Conservation (phyloP, 345 rosid genomes). For the Eucalyptus cladocalyx region DNA sequence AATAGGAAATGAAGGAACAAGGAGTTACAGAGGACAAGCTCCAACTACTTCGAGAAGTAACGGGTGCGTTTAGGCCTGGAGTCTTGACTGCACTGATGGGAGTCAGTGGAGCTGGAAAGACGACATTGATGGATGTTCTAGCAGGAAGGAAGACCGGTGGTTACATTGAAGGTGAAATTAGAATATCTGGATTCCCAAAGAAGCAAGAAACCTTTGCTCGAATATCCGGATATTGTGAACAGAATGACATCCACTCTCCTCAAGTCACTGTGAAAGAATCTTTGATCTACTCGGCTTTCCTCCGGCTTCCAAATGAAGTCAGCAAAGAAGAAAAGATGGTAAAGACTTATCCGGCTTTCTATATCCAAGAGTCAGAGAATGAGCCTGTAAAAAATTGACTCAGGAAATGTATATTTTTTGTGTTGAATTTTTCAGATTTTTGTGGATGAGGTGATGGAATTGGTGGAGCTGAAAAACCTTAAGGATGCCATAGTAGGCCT, state of each 20-base stretch:
- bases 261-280: conserved; percentile 85
- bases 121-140: conserved; percentile 92
- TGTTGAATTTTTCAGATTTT: conserved; percentile 12
- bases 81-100: conserved; percentile 94
- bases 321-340: conserved; percentile 71
- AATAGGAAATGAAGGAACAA: conserved; percentile 84
- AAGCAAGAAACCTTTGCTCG: conserved; percentile 91
- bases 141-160: conserved; percentile 94
- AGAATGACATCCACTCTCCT: conserved; percentile 82
- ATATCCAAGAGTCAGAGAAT: not conserved
- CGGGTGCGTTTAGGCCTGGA: conserved; percentile 88
- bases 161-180: conserved; percentile 75
- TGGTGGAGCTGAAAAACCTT: conserved; percentile 27
- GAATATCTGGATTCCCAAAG: conserved; percentile 78
- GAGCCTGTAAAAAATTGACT: not conserved
- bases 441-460: conserved; percentile 40
- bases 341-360: not conserved
- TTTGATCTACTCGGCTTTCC: conserved; percentile 80
- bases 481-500: conserved; percentile 39
- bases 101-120: conserved; percentile 98
- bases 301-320: conserved; percentile 70
- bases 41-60: conserved; percentile 61
- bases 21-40: conserved; percentile 62
- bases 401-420: not conserved
- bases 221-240: conserved; percentile 90